Evolutionary conservation across 768 basidiomycete genomes (phyloP), one percentile per base, ranked within the genome.

Genomic region (Leccinum variicolor): DNA sequence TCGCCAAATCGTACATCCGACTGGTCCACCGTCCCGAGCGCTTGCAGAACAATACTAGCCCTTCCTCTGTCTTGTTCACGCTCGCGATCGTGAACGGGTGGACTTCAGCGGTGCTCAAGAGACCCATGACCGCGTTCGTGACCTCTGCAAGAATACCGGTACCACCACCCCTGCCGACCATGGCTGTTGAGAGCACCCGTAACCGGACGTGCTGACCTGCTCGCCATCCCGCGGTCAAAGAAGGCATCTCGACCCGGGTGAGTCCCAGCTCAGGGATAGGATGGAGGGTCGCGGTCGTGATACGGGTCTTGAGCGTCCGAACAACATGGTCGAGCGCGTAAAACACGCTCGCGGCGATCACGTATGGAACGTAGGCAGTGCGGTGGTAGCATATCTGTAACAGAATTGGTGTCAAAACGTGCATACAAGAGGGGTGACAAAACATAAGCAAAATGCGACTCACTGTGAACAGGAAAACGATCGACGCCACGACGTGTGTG

Each of bases 61-160:
- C 88, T 25, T 87, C 84, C 14, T 77, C 73, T 7, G 76, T 76
- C 26, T 73, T 72, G 33, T 79, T 77, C 15, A 83, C 83, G 58
- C 80, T 87, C 8, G 90, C 87, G 62, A 94, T 89, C 1, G 92
- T 90, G 73, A 93, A 93, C 0, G 90, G 92, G 64, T 94, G 93
- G 1, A 75, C 72, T 65, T 92, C 86, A 1, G 80, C 71, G 76
- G 83, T 81, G 17, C 82, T 80, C 39, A 75, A 69, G 72, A 75
- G 65, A 3, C 88, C 86, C 75, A 87, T 78, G 19, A 7, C 11
- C 4, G 19, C 19, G 11, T 43, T 43, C 41, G 5, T 7, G 19
- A 19, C 41, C 19, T 43, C 19, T 43, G 41, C 19, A 43, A 43
- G 41, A 19, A 4, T 6, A 43, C 41, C 10, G 10, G 41, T 5